Conservation (phyloP, 1,139 yeast species). For the Blastobotrys serpentis region DNA sequence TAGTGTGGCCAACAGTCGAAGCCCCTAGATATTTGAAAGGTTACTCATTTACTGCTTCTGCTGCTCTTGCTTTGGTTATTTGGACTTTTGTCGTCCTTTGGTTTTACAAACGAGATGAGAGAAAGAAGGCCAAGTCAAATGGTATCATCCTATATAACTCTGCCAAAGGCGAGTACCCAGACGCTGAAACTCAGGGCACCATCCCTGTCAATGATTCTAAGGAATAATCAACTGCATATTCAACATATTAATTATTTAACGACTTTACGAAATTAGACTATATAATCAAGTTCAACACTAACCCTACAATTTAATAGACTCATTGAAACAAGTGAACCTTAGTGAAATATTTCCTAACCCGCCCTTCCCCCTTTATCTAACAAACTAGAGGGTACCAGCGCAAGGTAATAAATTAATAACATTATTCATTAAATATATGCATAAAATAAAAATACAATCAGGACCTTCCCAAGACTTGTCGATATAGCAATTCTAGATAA, state of each 20-base stretch:
- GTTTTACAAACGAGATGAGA: conserved; percentile 59
- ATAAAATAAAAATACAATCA: conserved; percentile 12
- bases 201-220: not conserved
- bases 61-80: conserved; percentile 49
- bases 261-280: not conserved
- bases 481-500: conserved; percentile 24
- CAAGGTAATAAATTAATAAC: too few species aligned
- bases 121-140: conserved; percentile 44
- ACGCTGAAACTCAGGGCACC: conserved; percentile 9
- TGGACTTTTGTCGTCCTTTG: conserved; percentile 58
- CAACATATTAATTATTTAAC: conserved; percentile 12
- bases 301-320: not conserved
- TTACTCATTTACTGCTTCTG: conserved; percentile 52
- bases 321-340: too few species aligned
- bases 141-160: conserved; percentile 21
- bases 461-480: conserved; percentile 29
- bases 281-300: conserved; percentile 5
- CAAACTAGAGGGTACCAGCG: too few species aligned
- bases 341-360: too few species aligned
- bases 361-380: too few species aligned
- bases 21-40: conserved; percentile 54
- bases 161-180: conserved; percentile 19
- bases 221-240: conserved; percentile 3
- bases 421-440: conserved; percentile 2
- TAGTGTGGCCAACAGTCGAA: conserved; percentile 54